Evolutionary conservation across 2,329 filamentous ascomycete species (phyloP), one percentile per base, ranked within the genome.

Genomic region (Metarhizium humberi): DNA sequence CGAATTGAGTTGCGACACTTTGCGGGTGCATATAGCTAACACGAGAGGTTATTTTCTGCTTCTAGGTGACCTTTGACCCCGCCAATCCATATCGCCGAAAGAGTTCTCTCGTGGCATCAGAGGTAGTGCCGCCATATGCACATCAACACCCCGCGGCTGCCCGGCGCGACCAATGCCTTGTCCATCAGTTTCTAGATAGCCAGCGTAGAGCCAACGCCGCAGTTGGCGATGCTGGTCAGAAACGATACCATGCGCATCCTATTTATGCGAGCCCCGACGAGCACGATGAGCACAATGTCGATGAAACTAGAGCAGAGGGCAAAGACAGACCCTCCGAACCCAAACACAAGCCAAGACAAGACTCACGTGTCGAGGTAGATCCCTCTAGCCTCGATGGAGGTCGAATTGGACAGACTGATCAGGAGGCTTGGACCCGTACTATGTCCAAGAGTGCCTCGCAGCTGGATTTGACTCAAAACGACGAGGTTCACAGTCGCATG

Each of bases 141-240:
- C 58, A 55, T 40, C 59, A 40, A 50, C 58, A 54, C 53, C 60
- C 52, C 62, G 47, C 14, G 10, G 30, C 50, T 4, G 66, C 46
- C 62, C 68, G 61, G n/a, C 67, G 68, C 40, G 78, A 79, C 13
- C 80, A 84, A 63, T 87, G 84, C 61, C 75, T 86, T 42, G 84
- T 87, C 36, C 84, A 87, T 64, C 79, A 85, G 55, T 76, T 86
- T 52, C 74, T 87, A 58, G 82, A 86, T 53, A 76, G 70, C 50
- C 81, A 86, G 63, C 73, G 75, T 54, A 69, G 65, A 18, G 67
- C 60, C 53, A 66, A 66, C 46, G 58, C 65, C 55, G 61, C 58
- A 34, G 56, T 61, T 46, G 67, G 59, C 57, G 64, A 64, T 50
- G 61, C 61, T 38, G 64, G 63, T 48, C 62, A 62, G 8, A 61